Percentiles rank a stretch among this genome's conserved stretches.
These are phyloP conservation scores for Marvania coccoides DNA, from an alignment of 139 green algal genomes.

Conservation along the genomic window DNA sequence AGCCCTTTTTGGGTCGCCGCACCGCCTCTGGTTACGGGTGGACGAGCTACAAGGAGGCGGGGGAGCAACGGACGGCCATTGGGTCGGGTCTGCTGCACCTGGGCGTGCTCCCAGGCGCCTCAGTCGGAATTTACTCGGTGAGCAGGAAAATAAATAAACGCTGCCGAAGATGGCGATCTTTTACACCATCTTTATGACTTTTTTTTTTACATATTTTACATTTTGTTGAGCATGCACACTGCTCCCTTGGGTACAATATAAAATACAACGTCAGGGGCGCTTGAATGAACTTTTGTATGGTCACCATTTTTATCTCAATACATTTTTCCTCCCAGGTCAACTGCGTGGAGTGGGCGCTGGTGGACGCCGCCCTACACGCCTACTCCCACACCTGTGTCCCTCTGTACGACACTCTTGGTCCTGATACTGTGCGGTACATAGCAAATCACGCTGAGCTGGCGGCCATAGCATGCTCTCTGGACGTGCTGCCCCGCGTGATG, in stretches of 20 bases:
- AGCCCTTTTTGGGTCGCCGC: constrained; percentile 48
- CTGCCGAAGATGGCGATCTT: too few species aligned
- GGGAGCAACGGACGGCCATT: constrained; percentile 67
- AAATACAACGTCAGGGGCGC: too few species aligned
- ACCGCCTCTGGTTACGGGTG: constrained; percentile 49
- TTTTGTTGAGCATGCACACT: too few species aligned
- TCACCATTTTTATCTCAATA: too few species aligned
- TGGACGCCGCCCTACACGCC: constrained; percentile 76
- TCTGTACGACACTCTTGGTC: constrained; percentile 95
- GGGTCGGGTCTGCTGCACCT: constrained; percentile 82
- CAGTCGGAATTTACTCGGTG: constrained; percentile 83
- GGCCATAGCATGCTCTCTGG: constrained; percentile 59
- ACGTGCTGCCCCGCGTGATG: constrained; percentile 70
- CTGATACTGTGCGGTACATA: constrained; percentile 93
- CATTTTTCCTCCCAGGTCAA: too few species aligned
- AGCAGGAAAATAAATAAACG: too few species aligned
- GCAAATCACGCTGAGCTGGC: constrained; percentile 86
- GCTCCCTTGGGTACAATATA: too few species aligned
- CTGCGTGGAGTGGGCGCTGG: constrained; percentile 91
- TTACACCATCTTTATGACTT: too few species aligned
- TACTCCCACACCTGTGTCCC: constrained; percentile 87
- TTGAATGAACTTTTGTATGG: too few species aligned
- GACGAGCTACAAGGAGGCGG: constrained; percentile 53
- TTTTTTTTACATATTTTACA: too few species aligned
- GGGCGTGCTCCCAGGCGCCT: constrained; percentile 54